These are phyloP conservation scores for Phytophthora syringae DNA, from an alignment of 352 stramenopile genomes.

Conservation along the genomic window DNA sequence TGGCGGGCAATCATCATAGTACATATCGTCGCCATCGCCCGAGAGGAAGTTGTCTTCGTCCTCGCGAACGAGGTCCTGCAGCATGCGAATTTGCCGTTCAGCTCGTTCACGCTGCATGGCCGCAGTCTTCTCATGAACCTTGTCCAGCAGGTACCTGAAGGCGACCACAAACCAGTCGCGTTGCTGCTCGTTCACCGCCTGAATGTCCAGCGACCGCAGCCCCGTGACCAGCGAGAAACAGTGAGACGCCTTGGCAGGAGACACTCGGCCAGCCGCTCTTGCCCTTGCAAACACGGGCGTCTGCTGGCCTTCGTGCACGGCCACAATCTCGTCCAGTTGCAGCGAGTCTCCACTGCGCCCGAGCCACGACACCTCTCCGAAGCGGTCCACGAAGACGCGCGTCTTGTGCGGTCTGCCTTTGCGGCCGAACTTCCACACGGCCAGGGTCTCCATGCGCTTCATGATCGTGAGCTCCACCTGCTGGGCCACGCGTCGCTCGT, in stretches of 20 bases:
- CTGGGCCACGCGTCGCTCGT: conserved; percentile 75
- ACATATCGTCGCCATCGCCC: conserved; percentile 39
- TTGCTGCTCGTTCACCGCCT: conserved; percentile 71
- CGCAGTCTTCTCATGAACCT: conserved; percentile 84
- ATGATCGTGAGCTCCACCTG: conserved; percentile 88
- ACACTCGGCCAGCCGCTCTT: conserved; percentile 36
- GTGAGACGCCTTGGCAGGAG: conserved; percentile 34
- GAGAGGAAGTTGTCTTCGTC: conserved; percentile 37
- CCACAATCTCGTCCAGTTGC: conserved; percentile 73
- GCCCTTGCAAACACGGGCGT: conserved; percentile 75
- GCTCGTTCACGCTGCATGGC: conserved; percentile 79
- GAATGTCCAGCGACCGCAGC: conserved; percentile 75
- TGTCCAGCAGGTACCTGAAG: conserved; percentile 87
- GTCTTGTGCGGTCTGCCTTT: conserved; percentile 85
- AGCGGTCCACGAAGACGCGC: conserved; percentile 81
- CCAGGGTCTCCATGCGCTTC: conserved; percentile 78
- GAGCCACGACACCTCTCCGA: conserved; percentile 85
- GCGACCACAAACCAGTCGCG: conserved; percentile 89
- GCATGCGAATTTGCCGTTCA: conserved; percentile 77
- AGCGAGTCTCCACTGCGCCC: conserved; percentile 79
- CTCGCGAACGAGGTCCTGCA: conserved; percentile 70
- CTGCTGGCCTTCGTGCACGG: conserved; percentile 59
- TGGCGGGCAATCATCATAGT: conserved; percentile 34
- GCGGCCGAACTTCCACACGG: conserved; percentile 82
- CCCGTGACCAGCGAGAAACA: conserved; percentile 81